These are phyloP conservation scores for Yarrowia alimentaria DNA, from an alignment of 805 yeast species.

Conservation along the genomic window DNA sequence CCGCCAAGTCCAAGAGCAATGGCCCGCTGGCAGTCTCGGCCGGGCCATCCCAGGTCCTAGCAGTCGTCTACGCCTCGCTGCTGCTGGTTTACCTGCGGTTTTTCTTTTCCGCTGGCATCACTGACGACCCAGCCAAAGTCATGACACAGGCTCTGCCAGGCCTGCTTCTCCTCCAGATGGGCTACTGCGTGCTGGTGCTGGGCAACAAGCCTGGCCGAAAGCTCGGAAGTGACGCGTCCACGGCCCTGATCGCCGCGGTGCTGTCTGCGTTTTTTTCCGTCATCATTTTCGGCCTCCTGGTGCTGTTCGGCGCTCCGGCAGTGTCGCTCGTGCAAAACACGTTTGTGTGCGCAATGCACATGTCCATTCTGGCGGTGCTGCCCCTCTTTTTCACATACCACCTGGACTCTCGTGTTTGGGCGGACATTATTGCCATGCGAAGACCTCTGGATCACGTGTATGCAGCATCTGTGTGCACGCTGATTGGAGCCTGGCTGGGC, in stretches of 20 bases:
- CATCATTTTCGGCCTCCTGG: constrained; percentile 40
- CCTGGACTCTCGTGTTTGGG: constrained; percentile 52
- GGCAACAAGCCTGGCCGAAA: constrained; percentile 24
- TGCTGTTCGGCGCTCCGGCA: constrained; percentile 82
- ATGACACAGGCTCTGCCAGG: constrained; percentile 31
- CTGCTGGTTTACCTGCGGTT: constrained; percentile 20
- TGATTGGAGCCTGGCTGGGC: constrained; percentile 85
- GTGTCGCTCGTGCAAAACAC: constrained; percentile 55
- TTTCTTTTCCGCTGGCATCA: constrained; percentile 20
- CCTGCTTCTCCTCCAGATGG: constrained; percentile 31
- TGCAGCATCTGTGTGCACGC: constrained; percentile 44
- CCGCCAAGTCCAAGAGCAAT: constrained; percentile 19
- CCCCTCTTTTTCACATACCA: constrained; percentile 61
- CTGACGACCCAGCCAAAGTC: constrained; percentile 30
- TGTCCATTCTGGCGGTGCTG: constrained; percentile 57
- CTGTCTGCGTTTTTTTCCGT: constrained; percentile 38
- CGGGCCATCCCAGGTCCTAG: constrained; percentile 14
- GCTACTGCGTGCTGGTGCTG: constrained; percentile 32
- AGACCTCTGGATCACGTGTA: constrained; percentile 40
- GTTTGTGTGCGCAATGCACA: constrained; percentile 57
- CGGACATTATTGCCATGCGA: constrained; percentile 37
- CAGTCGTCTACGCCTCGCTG: constrained; percentile 7
- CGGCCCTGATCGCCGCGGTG: constrained; percentile 38
- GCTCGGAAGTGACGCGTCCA: constrained; percentile 27
- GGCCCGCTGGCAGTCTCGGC: constrained; percentile 1